phyloP scores from a whole-genome alignment of 1,139 yeast genomes.

The Sugiyamaella neomexicana region DNA sequence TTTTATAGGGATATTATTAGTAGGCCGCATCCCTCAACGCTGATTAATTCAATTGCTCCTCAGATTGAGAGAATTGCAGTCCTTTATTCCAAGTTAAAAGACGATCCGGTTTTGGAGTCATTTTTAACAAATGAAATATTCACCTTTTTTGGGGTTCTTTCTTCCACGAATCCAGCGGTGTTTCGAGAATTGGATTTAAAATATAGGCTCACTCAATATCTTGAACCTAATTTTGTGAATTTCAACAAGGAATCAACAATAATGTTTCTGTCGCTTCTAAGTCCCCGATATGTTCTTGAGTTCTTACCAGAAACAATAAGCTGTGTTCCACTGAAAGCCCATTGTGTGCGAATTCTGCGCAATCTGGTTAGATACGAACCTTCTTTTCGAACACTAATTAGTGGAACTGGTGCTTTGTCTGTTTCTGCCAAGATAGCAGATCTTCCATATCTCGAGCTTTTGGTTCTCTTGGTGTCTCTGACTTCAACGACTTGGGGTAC shows the following conservation, averaged over 20 bases:
- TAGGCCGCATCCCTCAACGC: conserved; percentile 21
- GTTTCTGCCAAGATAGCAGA: conserved; percentile 19
- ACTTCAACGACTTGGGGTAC: conserved; percentile 30
- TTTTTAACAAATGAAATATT: conserved; percentile 28
- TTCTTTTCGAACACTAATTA: conserved; percentile 4
- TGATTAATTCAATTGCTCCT: conserved; percentile 18
- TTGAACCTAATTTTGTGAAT: conserved; percentile 11
- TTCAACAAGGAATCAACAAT: conserved; percentile 17
- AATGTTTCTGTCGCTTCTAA: conserved; percentile 24
- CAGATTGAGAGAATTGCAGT: conserved; percentile 26
- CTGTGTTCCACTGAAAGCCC: conserved; percentile 21
- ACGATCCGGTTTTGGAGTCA: conserved; percentile 21
- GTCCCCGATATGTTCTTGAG: conserved; percentile 27
- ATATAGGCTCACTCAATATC: conserved; percentile 20
- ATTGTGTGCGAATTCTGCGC: conserved; percentile 26
- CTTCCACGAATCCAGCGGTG: conserved; percentile 24
- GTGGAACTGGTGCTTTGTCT: conserved; percentile 7
- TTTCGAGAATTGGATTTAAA: conserved; percentile 28
- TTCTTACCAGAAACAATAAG: conserved; percentile 20
- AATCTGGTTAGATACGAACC: conserved; percentile 16
- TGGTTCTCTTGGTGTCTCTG: conserved; percentile 27
- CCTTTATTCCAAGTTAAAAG: conserved; percentile 23
- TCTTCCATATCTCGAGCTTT: conserved; percentile 29
- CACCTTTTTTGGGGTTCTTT: conserved; percentile 30
- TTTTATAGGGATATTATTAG: conserved; percentile 30